Evolutionary conservation across 2,329 filamentous ascomycete genomes (phyloP), one percentile per base, ranked within the genome.

Genomic region (Colletotrichum gigasporum): DNA sequence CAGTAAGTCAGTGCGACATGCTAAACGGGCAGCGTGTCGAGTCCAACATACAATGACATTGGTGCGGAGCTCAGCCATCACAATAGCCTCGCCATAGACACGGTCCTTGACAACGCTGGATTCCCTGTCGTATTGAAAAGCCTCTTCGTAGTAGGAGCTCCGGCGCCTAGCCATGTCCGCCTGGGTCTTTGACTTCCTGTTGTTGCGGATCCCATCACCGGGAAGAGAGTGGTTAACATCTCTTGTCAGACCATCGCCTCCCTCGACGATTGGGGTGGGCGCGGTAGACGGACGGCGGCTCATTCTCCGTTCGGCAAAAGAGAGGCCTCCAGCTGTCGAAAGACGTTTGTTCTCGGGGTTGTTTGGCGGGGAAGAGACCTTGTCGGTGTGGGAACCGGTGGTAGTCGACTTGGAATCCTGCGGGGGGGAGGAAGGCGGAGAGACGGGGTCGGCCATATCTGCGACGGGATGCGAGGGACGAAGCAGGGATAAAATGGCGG

Each of bases 41-140:
- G 26, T 18, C 11, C 11, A 5, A 78, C 84, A 69, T 76, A 91
- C 88, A 69, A 86, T 85, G 37, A 86, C 84, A 68, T 90, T 91
- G 5, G 88, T 87, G 71, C 84, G 86, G 30, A 92, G 74, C 70
- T 91, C 90, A 24, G 85, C 87, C 66, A 90, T 78, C 44, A 93
- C 83, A 32, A 88, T 79, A 2, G 86, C 85, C 67, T 87, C 84
- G 60, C 82, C 80, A 6, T 78, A 78, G 11, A 88, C 74, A n/a
- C 80, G 80, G 52, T 84, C 82, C 65, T 77, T 80, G 16, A 76
- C 72, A 18, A 75, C 71, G 54, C 74, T 78, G 20, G 71, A 61
- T 45, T 73, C 70, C 42, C 72, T 69, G 58, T 73, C 71, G 39
- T 70, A 71, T 22, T 75, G 74, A 64, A 85, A 83, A 14, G 78